Conservation (phyloP, 495 filamentous ascomycete genomes). For the Neurospora sp. region DNA sequence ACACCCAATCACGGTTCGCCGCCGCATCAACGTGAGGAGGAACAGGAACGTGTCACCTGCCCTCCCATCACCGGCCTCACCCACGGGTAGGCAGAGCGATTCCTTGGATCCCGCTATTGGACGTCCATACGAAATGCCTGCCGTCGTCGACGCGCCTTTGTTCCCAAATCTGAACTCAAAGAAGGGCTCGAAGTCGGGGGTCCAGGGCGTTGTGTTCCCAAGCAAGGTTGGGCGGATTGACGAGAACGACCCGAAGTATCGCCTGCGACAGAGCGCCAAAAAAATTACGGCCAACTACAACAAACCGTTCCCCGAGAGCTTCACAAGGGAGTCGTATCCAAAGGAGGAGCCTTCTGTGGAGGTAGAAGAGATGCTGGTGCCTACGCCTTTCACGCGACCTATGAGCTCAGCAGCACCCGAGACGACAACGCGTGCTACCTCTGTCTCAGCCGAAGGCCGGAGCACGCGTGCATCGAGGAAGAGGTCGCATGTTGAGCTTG, state of each 20-base stretch:
- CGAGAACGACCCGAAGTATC: conserved; percentile 16
- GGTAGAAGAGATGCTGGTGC: neutral
- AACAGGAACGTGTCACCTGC: conserved; percentile 28
- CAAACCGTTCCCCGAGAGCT: conserved; percentile 6
- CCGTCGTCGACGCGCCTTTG: conserved; percentile 18
- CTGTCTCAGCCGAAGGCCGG: conserved; percentile 17
- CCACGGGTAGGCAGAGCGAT: neutral
- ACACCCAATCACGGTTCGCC: conserved; percentile 21
- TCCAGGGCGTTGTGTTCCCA: conserved; percentile 14
- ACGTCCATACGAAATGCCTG: conserved; percentile 24
- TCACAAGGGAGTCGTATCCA: neutral
- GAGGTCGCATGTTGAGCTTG: conserved; percentile 36
- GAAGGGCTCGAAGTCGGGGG: conserved; percentile 12
- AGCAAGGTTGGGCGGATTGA: conserved; percentile 24
- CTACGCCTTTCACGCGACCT: neutral
- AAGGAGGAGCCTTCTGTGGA: conserved; percentile 1
- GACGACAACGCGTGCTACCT: conserved; percentile 11
- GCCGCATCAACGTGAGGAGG: conserved; percentile 22
- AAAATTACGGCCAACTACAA: conserved; percentile 11
- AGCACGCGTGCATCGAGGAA: conserved; percentile 33
- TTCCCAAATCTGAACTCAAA: conserved; percentile 17
- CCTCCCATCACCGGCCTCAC: conserved; percentile 16
- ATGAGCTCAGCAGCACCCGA: neutral
- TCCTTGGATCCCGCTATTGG: conserved; percentile 4
- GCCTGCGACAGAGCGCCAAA: conserved; percentile 16